phyloP scores from a whole-genome alignment of 2,329 filamentous ascomycete species.

The Aspergillus alliaceus region DNA sequence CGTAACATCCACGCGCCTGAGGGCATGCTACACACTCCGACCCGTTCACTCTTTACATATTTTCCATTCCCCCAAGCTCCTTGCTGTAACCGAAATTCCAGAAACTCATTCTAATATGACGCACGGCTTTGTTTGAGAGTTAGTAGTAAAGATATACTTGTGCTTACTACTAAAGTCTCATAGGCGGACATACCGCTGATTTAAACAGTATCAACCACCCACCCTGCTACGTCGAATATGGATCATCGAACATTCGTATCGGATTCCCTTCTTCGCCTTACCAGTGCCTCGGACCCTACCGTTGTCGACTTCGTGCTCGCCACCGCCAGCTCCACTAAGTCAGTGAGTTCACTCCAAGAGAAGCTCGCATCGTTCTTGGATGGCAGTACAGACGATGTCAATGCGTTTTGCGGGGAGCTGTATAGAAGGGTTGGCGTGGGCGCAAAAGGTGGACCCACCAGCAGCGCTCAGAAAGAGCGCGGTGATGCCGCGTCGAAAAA shows the following conservation, averaged over 20 bases:
- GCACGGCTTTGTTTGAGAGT: neutral
- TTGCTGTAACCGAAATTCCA: no score
- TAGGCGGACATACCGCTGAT: neutral
- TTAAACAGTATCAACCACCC: neutral
- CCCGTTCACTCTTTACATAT: neutral
- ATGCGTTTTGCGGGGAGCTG: constrained; percentile 49
- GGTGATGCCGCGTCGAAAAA: constrained; percentile 41
- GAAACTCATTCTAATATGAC: neutral
- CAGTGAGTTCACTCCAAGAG: constrained; percentile 47
- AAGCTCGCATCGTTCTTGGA: constrained; percentile 56
- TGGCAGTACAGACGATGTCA: constrained; percentile 46
- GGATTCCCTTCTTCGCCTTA: constrained; percentile 53
- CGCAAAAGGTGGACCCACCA: constrained; percentile 20
- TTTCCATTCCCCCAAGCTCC: no score
- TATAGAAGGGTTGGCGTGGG: constrained; percentile 34
- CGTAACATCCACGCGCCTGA: neutral
- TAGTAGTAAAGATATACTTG: neutral
- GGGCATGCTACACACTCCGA: neutral
- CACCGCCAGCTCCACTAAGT: constrained; percentile 53
- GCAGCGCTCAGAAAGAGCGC: constrained; percentile 10
- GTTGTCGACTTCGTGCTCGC: constrained; percentile 59
- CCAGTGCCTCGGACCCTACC: constrained; percentile 57
- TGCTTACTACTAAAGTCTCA: neutral
- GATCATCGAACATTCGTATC: constrained; percentile 46
- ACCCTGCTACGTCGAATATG: constrained; percentile 26